phyloP scores from a whole-genome alignment of 2,329 filamentous ascomycete species.

The Trichoderma endophyticum region DNA sequence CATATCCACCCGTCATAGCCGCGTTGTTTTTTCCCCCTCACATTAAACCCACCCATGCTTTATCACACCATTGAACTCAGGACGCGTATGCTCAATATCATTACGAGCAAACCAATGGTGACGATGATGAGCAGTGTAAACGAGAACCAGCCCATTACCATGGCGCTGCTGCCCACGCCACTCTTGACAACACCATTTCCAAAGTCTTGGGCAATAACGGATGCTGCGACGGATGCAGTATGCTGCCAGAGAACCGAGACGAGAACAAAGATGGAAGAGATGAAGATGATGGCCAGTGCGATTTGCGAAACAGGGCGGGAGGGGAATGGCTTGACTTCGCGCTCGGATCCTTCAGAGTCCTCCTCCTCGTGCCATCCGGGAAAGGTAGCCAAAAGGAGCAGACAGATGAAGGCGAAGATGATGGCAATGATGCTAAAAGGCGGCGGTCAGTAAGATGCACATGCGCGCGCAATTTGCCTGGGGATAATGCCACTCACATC shows the following conservation, averaged over 20 bases:
- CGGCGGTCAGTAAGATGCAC: neutral
- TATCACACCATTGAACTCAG: constrained; percentile 56
- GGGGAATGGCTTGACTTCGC: constrained; percentile 91
- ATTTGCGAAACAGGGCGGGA: constrained; percentile 89
- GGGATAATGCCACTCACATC: constrained; percentile 59
- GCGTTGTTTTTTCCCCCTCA: neutral
- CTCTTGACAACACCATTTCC: constrained; percentile 84
- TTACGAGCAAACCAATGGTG: constrained; percentile 89
- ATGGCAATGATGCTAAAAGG: constrained; percentile 85
- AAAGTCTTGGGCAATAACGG: constrained; percentile 87
- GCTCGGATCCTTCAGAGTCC: constrained; percentile 74
- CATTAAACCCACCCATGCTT: constrained; percentile 11
- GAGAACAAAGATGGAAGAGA: constrained; percentile 67
- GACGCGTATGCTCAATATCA: constrained; percentile 90
- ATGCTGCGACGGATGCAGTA: constrained; percentile 92
- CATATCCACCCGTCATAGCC: neutral
- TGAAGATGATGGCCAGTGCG: constrained; percentile 87
- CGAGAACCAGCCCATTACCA: constrained; percentile 97
- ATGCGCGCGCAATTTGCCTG: neutral
- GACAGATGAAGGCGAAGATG: constrained; percentile 93
- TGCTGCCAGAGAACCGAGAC: constrained; percentile 86
- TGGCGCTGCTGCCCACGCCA: constrained; percentile 88
- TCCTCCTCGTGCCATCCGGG: constrained; percentile 95
- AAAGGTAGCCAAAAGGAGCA: constrained; percentile 92
- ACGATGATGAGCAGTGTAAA: constrained; percentile 92